Base-by-base conservation (phyloP, 495 filamentous ascomycete species). In the Penicillium mononematosum region DNA sequence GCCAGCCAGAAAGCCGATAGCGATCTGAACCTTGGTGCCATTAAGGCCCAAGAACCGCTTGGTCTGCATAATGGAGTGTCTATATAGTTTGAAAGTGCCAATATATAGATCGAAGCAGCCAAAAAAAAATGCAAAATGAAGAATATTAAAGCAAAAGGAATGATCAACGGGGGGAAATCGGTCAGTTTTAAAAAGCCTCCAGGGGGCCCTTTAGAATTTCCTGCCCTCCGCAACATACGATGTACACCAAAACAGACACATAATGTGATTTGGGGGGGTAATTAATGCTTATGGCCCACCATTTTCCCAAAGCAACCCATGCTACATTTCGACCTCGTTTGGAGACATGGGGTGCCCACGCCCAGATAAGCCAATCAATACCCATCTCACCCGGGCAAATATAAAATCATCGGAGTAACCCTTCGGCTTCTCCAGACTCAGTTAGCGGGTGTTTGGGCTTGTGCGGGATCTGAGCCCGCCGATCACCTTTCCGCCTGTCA, bases 1-100 rank as follows among this genome's bases (percentile, higher is more conserved):
- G 60, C 87, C 86, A 45, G 87, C 87, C 48, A 90, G 78, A 10
- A 85, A 62, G 41, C 84, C 85, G 53, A 91, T 85, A 51, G 84
- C 86, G 58, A 85, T 74, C 59, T 89, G 87, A 36, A 91, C 80
- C 67, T 75, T 75, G 39, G 75, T 69, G 75, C 88, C 88, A 60
- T 79, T 78, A 53, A 90, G 82, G 71, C 88, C 88, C 58, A 88
- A 81, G 64, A 82, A 89, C 16, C 49, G 53, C 10, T 50, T 68
- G 22, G 65, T 58, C 17, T 53, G 58, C 70, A 73, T 74, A 1
- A 56, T 69, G 61, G 39, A 41, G 56, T 36, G 45, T 20, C 25
- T 54, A 14, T 54, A n/a, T 54, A 17, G 4, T 14, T 16, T 11
- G 16, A 41, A 17, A 5, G 2, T 12, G 9, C 54, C 46, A 57